These are phyloP conservation scores for Irpex sp. DNA, from an alignment of 1,284 basidiomycete genomes.

Conservation along the genomic window DNA sequence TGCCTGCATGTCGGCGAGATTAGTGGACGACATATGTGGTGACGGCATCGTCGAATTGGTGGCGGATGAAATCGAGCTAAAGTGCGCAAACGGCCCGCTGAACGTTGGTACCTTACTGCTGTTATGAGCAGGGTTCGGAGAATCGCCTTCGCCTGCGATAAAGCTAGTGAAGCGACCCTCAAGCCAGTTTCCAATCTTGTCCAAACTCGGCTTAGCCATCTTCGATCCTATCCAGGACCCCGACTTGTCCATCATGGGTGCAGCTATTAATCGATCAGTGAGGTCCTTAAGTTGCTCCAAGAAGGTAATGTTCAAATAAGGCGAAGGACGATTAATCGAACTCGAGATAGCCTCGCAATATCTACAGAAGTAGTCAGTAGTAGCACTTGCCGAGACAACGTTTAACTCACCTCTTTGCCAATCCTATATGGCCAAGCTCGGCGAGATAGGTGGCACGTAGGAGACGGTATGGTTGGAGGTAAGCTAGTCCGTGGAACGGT, in stretches of 20 bases:
- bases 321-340: constrained; percentile 59
- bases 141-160: constrained; percentile 82
- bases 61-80: constrained; percentile 87
- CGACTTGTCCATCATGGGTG: constrained; percentile 66
- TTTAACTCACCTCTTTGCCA: constrained; percentile 60
- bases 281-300: constrained; percentile 78
- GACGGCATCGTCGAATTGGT: constrained; percentile 67
- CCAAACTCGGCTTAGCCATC: constrained; percentile 83
- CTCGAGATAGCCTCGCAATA: constrained; percentile 91
- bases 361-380: constrained; percentile 33
- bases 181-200: constrained; percentile 89
- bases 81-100: constrained; percentile 89
- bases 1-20: constrained; percentile 33
- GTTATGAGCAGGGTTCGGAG: constrained; percentile 35
- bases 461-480: constrained; percentile 87
- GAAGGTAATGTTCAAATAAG: constrained; percentile 64
- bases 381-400: not conserved
- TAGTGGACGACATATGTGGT: constrained; percentile 54
- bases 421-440: constrained; percentile 71
- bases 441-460: constrained; percentile 75
- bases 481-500: constrained; percentile 73
- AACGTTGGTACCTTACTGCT: constrained; percentile 39
- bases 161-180: constrained; percentile 95
- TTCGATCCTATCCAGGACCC: constrained; percentile 81
- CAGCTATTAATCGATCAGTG: constrained; percentile 76